phyloP scores from a whole-genome alignment of 2,329 filamentous ascomycete genomes.

The Cladosporium sp. region DNA sequence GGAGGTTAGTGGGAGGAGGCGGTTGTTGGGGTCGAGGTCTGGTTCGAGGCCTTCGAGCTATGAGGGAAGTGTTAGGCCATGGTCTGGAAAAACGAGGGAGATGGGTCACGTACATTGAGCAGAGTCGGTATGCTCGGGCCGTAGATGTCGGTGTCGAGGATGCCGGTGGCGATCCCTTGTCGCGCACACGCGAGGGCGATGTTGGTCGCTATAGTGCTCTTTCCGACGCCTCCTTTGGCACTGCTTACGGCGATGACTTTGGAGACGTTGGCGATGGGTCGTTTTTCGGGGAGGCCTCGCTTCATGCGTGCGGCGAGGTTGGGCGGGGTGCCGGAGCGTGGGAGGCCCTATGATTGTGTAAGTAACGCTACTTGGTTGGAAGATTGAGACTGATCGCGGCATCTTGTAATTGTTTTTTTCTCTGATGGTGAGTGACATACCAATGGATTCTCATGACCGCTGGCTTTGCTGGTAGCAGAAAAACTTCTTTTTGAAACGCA shows the following conservation, averaged over 20 bases:
- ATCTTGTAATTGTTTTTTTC: too few species aligned
- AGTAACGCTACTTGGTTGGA: too few species aligned
- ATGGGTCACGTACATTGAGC: constrained; percentile 67
- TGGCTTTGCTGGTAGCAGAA: constrained; percentile 6
- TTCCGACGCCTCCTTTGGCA: constrained; percentile 96
- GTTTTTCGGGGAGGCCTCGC: constrained; percentile 71
- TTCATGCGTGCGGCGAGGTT: constrained; percentile 67
- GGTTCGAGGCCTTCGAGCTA: constrained; percentile 32
- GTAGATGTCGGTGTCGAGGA: constrained; percentile 95
- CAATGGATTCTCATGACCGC: constrained; percentile 25
- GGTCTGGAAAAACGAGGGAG: background rate
- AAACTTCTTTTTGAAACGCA: constrained; percentile 5
- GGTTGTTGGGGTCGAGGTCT: constrained; percentile 51
- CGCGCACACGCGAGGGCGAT: constrained; percentile 82
- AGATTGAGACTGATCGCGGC: too few species aligned
- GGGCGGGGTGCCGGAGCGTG: constrained; percentile 64
- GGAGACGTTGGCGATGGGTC: constrained; percentile 75
- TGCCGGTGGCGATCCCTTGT: constrained; percentile 74
- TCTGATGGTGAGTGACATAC: constrained; percentile 11
- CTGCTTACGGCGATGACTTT: constrained; percentile 97
- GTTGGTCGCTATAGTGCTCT: constrained; percentile 93
- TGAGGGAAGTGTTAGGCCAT: background rate
- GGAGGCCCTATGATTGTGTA: constrained; percentile 64
- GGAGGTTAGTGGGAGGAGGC: constrained; percentile 81
- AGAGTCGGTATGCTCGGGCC: constrained; percentile 92